A percentile compares a stretch with the other conserved stretches of the same genome.
Evolutionary conservation across 169 alveolate species (phyloP).

Genomic region (Plasmodium knowlesi): DNA sequence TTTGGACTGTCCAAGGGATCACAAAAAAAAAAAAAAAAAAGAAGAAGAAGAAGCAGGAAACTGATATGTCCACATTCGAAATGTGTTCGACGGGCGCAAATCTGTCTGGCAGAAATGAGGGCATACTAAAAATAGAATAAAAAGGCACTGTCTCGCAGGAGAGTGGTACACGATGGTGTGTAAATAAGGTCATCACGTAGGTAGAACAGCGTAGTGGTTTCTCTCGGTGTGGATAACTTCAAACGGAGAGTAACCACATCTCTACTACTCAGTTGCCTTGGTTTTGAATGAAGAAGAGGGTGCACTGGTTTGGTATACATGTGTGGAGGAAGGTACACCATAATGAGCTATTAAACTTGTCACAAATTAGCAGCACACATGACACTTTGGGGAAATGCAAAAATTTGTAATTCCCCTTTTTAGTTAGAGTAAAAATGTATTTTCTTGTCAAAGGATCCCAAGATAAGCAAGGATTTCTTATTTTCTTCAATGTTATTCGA

Average conservation of each 20-base stretch:
- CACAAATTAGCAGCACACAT: background rate
- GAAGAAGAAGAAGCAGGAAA: background rate
- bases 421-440: constrained; percentile 62
- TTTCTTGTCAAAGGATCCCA: constrained; percentile 69
- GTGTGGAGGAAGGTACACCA: background rate
- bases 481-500: constrained; percentile 48
- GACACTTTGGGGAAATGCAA: background rate
- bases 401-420: background rate
- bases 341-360: background rate
- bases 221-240: background rate
- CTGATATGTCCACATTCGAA: background rate
- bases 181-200: background rate
- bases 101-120: background rate
- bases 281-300: background rate
- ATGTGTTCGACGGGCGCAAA: background rate
- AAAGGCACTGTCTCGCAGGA: background rate
- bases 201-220: background rate
- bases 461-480: constrained; percentile 55
- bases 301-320: background rate
- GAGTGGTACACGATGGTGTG: background rate
- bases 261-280: background rate
- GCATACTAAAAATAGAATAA: background rate
- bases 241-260: background rate
- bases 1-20: background rate
- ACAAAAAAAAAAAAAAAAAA: background rate